phyloP scores from a whole-genome alignment of 139 green algal species.

The Chlamydomonas incerta region DNA sequence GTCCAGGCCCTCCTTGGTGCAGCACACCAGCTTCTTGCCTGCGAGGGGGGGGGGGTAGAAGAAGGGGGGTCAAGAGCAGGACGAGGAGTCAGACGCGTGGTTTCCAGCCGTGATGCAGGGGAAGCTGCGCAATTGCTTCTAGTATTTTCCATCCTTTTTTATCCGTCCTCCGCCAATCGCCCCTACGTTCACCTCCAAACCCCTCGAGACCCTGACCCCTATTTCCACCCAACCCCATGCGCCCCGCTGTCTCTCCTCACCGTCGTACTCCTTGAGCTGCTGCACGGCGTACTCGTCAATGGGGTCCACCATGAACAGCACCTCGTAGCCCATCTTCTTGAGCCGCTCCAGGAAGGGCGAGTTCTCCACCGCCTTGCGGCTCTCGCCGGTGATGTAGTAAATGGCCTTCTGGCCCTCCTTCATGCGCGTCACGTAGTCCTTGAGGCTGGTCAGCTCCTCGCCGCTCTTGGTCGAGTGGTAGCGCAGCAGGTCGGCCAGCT shows the following conservation, averaged over 20 bases:
- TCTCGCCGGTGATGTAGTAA: constrained; percentile 99
- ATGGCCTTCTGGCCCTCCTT: constrained; percentile 97
- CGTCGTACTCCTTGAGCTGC: constrained; percentile 95
- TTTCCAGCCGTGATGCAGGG: too few relatives aligned
- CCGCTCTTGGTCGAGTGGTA: constrained; percentile 98
- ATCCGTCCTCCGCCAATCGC: too few relatives aligned
- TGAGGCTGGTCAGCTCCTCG: constrained; percentile 97
- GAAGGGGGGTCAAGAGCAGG: background rate
- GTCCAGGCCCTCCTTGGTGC: constrained; percentile 97
- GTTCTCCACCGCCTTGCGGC: constrained; percentile 97
- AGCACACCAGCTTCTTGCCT: constrained; percentile 98
- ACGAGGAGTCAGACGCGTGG: too few relatives aligned
- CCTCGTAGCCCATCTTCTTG: constrained; percentile 96
- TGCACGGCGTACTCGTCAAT: constrained; percentile 99
- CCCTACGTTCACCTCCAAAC: too few relatives aligned
- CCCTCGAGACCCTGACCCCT: too few relatives aligned
- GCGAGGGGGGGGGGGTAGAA: background rate
- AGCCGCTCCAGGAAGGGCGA: constrained; percentile 99
- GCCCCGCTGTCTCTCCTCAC: too few relatives aligned
- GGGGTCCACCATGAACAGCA: constrained; percentile 99
- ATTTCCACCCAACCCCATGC: too few relatives aligned
- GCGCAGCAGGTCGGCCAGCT: constrained; percentile 97
- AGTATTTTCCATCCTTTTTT: too few relatives aligned
- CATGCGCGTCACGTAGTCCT: constrained; percentile 99
- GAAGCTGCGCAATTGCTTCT: too few relatives aligned